These are phyloP conservation scores for Metarhizium guizhouense DNA, from an alignment of 2,329 filamentous ascomycete species.

Conservation along the genomic window DNA sequence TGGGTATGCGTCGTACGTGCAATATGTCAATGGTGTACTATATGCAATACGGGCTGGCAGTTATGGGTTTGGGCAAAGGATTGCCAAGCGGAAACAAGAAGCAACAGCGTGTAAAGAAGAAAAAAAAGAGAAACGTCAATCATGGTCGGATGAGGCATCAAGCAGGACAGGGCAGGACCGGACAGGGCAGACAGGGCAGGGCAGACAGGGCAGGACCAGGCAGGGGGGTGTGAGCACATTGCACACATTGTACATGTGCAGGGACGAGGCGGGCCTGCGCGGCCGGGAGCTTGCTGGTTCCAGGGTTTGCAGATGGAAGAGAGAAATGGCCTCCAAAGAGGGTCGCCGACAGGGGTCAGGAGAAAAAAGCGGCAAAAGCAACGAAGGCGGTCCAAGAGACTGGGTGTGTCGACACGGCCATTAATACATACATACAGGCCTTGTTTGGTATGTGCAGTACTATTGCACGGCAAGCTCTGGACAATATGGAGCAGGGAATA, in stretches of 20 bases:
- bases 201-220: neutral
- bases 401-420: slow-evolving; percentile 11
- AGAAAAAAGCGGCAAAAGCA: slow-evolving; percentile 2
- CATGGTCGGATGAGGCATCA: slow-evolving; percentile 9
- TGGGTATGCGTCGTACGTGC: no score
- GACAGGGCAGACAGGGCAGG: neutral
- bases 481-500: no score
- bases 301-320: slow-evolving; percentile 2
- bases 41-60: neutral
- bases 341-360: slow-evolving; percentile 8
- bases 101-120: neutral
- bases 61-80: neutral
- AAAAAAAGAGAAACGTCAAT: slow-evolving; percentile 6
- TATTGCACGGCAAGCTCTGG: no score
- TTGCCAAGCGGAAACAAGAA: slow-evolving; percentile 5
- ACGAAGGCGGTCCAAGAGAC: slow-evolving; percentile 1
- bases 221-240: neutral
- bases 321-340: slow-evolving; percentile 4
- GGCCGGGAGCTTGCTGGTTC: slow-evolving; percentile 19
- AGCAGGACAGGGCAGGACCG: slow-evolving; percentile 6
- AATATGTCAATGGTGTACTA: no score
- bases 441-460: no score
- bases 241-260: slow-evolving; percentile 5
- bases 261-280: slow-evolving; percentile 17
- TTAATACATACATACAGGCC: no score